Evolutionary conservation across 371 early-diverging fungal genomes (phyloP), one percentile per base, ranked within the genome.

Genomic region (Circinella umbellata): DNA sequence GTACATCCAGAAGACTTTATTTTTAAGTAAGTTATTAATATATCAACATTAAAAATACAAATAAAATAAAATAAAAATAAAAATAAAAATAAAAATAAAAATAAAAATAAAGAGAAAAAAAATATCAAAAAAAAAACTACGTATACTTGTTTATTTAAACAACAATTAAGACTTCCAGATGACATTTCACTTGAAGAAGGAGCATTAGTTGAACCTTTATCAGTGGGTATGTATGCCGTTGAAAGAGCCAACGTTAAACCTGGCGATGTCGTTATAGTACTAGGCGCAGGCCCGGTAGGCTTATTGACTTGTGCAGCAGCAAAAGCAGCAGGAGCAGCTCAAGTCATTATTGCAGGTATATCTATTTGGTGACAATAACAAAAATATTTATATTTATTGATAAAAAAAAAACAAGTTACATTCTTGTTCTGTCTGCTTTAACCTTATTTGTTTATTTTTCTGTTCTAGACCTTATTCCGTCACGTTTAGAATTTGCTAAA

Each of bases 231-330:
- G 71, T 75, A 87, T 75, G 76, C 84, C 15, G 81, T 87, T 37
- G 70, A 85, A 38, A 86, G 92, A 65, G 92, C 89, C 27, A 74
- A 78, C 17, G 80, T 85, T 35, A 73, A 85, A 6, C 76, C 91
- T 15, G 94, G 93, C 13, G 90, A 93, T 62, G 77, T 86, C 5
- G 83, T 91, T 11, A 72, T 81, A 34, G 76, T 83, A 62, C 73
- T 78, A 6, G 84, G 84, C 27, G 84, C 80, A 35, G 84, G 84
- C 4, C 78, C 84, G 10, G 70, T 78, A 10, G 84, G 84, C 35
- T 72, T 83, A 60, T 74, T 82, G 60, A 71, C 73, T 0, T 79
- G 76, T 63, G 86, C 86, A 38, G 81, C 80, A 14, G 84, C 84
- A 4, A 86, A 81, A 65, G 86, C 86, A 35, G 76, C 81, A 20